These are phyloP conservation scores for Pichia rugopelliculosa DNA, from an alignment of 805 yeast genomes.

Conservation along the genomic window DNA sequence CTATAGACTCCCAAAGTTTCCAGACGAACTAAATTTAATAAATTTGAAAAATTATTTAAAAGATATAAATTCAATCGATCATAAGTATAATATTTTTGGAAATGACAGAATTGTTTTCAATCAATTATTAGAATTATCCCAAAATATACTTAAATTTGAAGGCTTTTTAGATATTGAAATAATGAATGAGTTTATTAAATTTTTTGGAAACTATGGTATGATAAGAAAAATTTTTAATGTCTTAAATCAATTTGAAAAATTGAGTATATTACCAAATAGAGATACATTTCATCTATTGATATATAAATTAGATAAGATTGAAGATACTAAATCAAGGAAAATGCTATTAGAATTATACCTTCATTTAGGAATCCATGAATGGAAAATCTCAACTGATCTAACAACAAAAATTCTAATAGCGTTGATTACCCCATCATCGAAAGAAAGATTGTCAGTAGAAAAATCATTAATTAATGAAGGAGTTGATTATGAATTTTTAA, in stretches of 20 bases:
- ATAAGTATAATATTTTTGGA: background rate
- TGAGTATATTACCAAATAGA: conserved; percentile 6
- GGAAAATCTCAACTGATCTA: conserved; percentile 5
- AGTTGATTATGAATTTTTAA: background rate
- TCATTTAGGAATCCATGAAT: background rate
- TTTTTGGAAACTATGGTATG: background rate
- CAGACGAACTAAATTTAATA: background rate
- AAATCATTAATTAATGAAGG: conserved; percentile 7
- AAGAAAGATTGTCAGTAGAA: background rate
- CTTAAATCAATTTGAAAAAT: conserved; percentile 3
- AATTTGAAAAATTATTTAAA: conserved; percentile 1
- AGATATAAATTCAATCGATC: conserved; percentile 1
- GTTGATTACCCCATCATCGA: background rate
- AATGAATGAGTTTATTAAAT: conserved; percentile 7
- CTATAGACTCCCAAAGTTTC: conserved; percentile 3
- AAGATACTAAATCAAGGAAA: background rate
- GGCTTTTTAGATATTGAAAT: conserved; percentile 1
- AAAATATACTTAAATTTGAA: conserved; percentile 4
- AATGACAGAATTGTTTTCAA: background rate
- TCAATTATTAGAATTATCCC: background rate
- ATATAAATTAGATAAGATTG: background rate
- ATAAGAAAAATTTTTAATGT: background rate
- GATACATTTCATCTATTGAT: conserved; percentile 7
- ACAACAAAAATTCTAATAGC: conserved; percentile 1
- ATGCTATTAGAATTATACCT: background rate